Evolutionary conservation across 2,329 filamentous ascomycete species (phyloP).

Genomic region (Mollisiaceae sp.): DNA sequence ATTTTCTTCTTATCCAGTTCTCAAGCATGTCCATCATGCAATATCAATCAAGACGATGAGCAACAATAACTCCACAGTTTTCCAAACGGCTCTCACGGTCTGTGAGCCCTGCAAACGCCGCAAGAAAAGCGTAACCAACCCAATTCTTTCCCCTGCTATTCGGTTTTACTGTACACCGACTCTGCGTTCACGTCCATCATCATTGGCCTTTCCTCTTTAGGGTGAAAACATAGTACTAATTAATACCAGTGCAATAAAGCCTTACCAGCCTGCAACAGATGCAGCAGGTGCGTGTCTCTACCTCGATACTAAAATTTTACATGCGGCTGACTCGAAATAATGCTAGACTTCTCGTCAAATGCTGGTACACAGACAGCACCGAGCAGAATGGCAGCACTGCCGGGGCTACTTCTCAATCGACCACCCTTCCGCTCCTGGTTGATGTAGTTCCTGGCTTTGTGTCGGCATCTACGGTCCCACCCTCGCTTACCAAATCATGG

Average conservation of each 20-base stretch:
- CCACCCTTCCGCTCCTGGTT: conserved; percentile 3
- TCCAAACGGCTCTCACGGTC: conserved; percentile 5
- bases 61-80: not conserved
- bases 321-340: not conserved
- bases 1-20: not conserved
- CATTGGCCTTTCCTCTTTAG: too few species aligned
- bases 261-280: conserved; percentile 27
- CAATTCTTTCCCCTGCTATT: too few species aligned
- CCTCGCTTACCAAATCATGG: not conserved
- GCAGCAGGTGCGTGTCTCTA: conserved; percentile 19
- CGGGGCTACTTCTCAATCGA: not conserved
- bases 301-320: not conserved
- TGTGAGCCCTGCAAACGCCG: conserved; percentile 28
- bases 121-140: conserved; percentile 22
- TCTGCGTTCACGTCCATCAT: too few species aligned
- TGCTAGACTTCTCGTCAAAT: conserved; percentile 23
- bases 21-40: not conserved
- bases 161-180: too few species aligned
- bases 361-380: conserved; percentile 20
- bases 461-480: not conserved
- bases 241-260: conserved; percentile 21
- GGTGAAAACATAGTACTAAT: too few species aligned
- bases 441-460: conserved; percentile 3
- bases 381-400: not conserved
- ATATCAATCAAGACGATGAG: not conserved